Evolutionary conservation across 2,329 filamentous ascomycete species (phyloP).

Genomic region (Xylariaceae sp.): DNA sequence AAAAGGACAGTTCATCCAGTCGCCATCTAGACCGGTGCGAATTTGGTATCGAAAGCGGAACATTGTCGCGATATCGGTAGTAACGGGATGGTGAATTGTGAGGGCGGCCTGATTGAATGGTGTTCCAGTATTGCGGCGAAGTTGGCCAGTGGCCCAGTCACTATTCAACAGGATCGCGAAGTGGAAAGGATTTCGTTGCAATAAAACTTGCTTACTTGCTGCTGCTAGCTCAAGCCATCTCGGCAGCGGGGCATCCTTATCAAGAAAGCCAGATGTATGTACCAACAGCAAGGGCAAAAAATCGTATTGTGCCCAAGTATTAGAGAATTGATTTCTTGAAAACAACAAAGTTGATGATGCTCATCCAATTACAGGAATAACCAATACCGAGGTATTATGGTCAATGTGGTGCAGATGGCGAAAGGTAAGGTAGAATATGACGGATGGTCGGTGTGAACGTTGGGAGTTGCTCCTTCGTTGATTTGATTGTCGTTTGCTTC

Average conservation of each 20-base stretch:
- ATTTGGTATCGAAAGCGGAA: neutral
- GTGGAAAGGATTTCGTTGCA: neutral
- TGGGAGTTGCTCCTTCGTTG: neutral
- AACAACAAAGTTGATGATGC: neutral
- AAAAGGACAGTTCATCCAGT: neutral
- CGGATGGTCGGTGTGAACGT: neutral
- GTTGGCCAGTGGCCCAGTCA: neutral
- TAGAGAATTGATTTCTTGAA: neutral
- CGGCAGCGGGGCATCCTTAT: neutral
- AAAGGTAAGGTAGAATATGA: neutral
- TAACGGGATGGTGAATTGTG: neutral
- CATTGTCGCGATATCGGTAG: neutral
- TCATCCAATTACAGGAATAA: neutral
- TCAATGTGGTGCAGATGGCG: neutral
- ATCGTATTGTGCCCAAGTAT: neutral
- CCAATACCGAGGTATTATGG: neutral
- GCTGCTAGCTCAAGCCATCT: neutral
- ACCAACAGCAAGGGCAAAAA: no score
- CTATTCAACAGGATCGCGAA: neutral
- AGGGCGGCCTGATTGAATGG: slow-evolving; percentile 1
- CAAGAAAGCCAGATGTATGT: neutral
- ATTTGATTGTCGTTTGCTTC: neutral
- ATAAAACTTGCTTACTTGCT: neutral
- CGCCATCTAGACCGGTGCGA: neutral
- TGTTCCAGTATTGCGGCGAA: neutral